Evolutionary conservation across 2,329 filamentous ascomycete genomes (phyloP).

Genomic region (Botrytis medusae): DNA sequence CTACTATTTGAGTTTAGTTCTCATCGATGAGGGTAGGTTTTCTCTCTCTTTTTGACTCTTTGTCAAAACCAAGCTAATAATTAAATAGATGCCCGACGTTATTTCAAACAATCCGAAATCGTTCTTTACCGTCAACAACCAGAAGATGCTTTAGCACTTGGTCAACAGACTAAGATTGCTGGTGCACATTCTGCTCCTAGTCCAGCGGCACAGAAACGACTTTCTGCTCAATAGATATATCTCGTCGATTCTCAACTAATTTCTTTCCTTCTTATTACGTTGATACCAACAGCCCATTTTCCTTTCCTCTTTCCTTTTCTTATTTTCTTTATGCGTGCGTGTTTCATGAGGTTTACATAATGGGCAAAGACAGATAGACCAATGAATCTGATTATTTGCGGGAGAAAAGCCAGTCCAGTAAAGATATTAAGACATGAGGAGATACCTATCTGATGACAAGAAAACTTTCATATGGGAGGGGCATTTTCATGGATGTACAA

Average conservation of each 20-base stretch:
- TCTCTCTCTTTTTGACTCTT: constrained; percentile 11
- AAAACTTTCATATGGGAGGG: neutral
- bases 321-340: neutral
- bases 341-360: neutral
- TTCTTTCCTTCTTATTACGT: neutral
- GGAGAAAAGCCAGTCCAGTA: neutral
- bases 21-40: constrained; percentile 82
- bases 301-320: neutral
- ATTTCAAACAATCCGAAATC: constrained; percentile 99
- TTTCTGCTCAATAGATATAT: constrained; percentile 11
- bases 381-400: constrained; percentile 7
- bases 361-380: neutral
- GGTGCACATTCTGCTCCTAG: constrained; percentile 38
- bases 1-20: constrained; percentile 93
- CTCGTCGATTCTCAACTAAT: neutral
- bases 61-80: constrained; percentile 6
- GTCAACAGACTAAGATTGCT: constrained; percentile 40
- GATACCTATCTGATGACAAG: neutral
- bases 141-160: constrained; percentile 47
- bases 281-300: constrained; percentile 17
- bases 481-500: constrained; percentile 6
- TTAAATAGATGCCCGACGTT: constrained; percentile 77
- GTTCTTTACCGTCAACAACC: constrained; percentile 85
- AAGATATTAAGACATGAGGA: constrained; percentile 11
- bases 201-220: constrained; percentile 25